A percentile compares a stretch with the other conserved stretches of the same genome.
These are phyloP conservation scores for Serendipita sp. DNA, from an alignment of 768 basidiomycete species.

Conservation along the genomic window DNA sequence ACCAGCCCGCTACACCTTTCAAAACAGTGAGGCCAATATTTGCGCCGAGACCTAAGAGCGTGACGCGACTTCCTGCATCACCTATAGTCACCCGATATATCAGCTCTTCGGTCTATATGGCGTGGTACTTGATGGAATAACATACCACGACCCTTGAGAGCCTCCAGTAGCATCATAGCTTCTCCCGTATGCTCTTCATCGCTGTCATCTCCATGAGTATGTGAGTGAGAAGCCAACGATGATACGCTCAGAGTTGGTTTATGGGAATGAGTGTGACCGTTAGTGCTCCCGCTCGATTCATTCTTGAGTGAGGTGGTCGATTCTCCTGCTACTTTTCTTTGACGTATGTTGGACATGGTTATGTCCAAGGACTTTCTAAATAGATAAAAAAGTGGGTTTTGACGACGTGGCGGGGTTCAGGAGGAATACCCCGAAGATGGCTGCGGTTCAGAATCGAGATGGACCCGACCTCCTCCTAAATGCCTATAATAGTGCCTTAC, in stretches of 20 bases:
- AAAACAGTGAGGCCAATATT: conserved; percentile 68
- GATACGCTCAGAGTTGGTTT: conserved; percentile 41
- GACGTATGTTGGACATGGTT: background rate
- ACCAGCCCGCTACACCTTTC: conserved; percentile 81
- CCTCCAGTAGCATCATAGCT: conserved; percentile 50
- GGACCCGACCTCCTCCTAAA: too few species aligned
- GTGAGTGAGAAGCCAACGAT: conserved; percentile 38
- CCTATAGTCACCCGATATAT: conserved; percentile 23
- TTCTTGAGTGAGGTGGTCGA: background rate
- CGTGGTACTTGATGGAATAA: background rate
- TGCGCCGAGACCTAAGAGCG: conserved; percentile 63
- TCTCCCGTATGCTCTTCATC: conserved; percentile 42
- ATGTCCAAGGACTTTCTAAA: background rate
- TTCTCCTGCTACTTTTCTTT: background rate
- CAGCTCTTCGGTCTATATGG: background rate
- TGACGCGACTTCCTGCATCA: conserved; percentile 70
- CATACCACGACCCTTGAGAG: conserved; percentile 49
- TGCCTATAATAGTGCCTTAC: too few species aligned
- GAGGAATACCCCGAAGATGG: background rate
- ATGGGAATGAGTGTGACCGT: conserved; percentile 29
- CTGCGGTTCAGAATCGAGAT: background rate
- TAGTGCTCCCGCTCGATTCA: conserved; percentile 11
- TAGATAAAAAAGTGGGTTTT: background rate
- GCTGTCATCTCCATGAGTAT: conserved; percentile 19
- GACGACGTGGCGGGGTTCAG: background rate